Evolutionary conservation across 208 protist species (phyloP), one percentile per base, ranked within the genome.

Genomic region (Wallacemonas sp.): DNA sequence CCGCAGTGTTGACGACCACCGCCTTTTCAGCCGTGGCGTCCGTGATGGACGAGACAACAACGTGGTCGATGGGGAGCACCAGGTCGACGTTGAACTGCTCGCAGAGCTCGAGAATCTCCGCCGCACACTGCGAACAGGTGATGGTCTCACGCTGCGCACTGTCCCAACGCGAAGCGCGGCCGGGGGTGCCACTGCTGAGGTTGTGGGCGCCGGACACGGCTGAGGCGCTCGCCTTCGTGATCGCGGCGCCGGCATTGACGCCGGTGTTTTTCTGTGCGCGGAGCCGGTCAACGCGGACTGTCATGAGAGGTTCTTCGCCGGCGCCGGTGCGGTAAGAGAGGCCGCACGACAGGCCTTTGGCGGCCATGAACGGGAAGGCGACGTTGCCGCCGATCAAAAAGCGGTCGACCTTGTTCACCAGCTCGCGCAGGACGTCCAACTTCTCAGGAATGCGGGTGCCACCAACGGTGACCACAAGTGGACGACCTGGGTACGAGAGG

Each of bases 51-150:
- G 84, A 84, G 19, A 79, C 83, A 4, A 77, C 76, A 41, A 99
- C 67, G 69, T 98, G 98, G 77, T 99, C 98, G 2, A 97, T 75
- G 19, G 98, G 98, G 33, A 99, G 90, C 46, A 98, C 74, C 21
- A 99, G 66, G 55, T 99, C 92, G 10, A 99, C 97, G 42, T 83
- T 73, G 55, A 95, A 91, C 53, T 82, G 77, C 44, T 95, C 76
- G 46, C 97, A 98, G 39, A 97, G 87, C 1, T 70, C 78, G 36
- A 99, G 70, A 50, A 99, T 92, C 54, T 94, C 69, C 19, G 79
- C 61, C 46, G 94, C 90, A 39, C 84, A 88, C 26, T 79, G 58
- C 45, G 76, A 81, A 73, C 71, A 83, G 26, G 72, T n/a, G 53
- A 90, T 66, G 19, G 36, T 55, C 57, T 77, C 62, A 15, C 54